Conservation (phyloP, 768 basidiomycete species). For the Mycena floridula region DNA sequence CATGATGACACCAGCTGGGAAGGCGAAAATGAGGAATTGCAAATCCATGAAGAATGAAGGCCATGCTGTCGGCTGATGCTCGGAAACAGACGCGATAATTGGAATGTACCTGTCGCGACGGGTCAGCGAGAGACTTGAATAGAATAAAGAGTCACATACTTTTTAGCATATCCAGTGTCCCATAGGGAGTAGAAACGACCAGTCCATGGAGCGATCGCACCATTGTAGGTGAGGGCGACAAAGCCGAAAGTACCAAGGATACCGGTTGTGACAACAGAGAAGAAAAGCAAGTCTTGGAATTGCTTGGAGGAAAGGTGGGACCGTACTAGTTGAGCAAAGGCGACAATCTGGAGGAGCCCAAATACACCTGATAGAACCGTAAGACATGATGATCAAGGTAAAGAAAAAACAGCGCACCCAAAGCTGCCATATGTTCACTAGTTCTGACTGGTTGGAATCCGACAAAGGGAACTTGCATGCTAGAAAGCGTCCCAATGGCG, state of each 20-base stretch:
- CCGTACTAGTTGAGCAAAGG: slow-evolving; percentile 85
- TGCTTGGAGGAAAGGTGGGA: slow-evolving; percentile 88
- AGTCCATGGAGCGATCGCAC: slow-evolving; percentile 99
- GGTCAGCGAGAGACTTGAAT: slow-evolving; percentile 8
- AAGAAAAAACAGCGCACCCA: slow-evolving; percentile 48
- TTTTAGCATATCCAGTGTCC: slow-evolving; percentile 99
- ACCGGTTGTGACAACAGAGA: slow-evolving; percentile 63
- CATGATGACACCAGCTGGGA: slow-evolving; percentile 92
- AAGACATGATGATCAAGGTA: slow-evolving; percentile 5
- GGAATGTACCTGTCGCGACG: slow-evolving; percentile 68
- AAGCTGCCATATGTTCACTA: slow-evolving; percentile 97
- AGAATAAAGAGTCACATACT: slow-evolving; percentile 43
- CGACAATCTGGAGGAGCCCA: slow-evolving; percentile 92
- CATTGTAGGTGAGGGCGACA: slow-evolving; percentile 80
- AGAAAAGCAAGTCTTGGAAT: slow-evolving; percentile 77
- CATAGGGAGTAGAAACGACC: slow-evolving; percentile 98
- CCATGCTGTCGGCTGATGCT: slow-evolving; percentile 99
- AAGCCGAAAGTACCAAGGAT: slow-evolving; percentile 68
- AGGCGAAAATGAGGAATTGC: slow-evolving; percentile 94
- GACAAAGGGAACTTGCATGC: slow-evolving; percentile 99
- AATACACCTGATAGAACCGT: slow-evolving; percentile 64
- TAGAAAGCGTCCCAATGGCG: slow-evolving; percentile 91
- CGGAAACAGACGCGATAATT: slow-evolving; percentile 97
- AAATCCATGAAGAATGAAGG: slow-evolving; percentile 99
- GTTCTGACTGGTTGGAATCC: slow-evolving; percentile 98